These are phyloP conservation scores for Achaetomiella virescens DNA, from an alignment of 495 filamentous ascomycete species.

Conservation along the genomic window DNA sequence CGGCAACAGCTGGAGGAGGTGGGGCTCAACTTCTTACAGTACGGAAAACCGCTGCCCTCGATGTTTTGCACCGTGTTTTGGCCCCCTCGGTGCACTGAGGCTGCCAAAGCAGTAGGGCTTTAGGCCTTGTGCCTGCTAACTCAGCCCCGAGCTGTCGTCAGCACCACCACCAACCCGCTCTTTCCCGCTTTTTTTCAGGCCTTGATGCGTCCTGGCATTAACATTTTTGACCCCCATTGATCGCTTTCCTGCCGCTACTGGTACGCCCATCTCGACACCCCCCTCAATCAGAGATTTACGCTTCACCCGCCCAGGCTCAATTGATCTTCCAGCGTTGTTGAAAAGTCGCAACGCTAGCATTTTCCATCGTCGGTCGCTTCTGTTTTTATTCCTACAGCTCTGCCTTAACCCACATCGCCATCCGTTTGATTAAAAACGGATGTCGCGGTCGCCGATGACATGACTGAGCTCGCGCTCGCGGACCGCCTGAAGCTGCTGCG, in stretches of 20 bases:
- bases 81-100: not conserved
- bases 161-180: conserved; percentile 5
- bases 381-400: conserved; percentile 25
- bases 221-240: conserved; percentile 22
- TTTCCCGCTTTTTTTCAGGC: conserved; percentile 11
- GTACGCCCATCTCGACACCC: conserved; percentile 12
- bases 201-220: conserved; percentile 22
- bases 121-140: conserved; percentile 6
- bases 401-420: conserved; percentile 30
- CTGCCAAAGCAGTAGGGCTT: conserved; percentile 5
- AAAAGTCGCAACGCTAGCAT: conserved; percentile 62
- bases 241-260: conserved; percentile 9
- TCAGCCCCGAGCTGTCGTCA: conserved; percentile 9
- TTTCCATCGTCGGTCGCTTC: conserved; percentile 48
- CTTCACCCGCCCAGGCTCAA: conserved; percentile 17
- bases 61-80: conserved; percentile 9
- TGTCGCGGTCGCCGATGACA: conserved; percentile 51
- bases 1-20: not conserved
- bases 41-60: not conserved
- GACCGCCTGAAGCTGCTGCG: conserved; percentile 50
- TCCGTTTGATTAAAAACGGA: conserved; percentile 54
- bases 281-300: conserved; percentile 31
- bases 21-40: not conserved
- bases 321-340: conserved; percentile 29
- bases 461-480: conserved; percentile 52